phyloP scores from a whole-genome alignment of 352 stramenopile species.

The Pythium inflatum region DNA sequence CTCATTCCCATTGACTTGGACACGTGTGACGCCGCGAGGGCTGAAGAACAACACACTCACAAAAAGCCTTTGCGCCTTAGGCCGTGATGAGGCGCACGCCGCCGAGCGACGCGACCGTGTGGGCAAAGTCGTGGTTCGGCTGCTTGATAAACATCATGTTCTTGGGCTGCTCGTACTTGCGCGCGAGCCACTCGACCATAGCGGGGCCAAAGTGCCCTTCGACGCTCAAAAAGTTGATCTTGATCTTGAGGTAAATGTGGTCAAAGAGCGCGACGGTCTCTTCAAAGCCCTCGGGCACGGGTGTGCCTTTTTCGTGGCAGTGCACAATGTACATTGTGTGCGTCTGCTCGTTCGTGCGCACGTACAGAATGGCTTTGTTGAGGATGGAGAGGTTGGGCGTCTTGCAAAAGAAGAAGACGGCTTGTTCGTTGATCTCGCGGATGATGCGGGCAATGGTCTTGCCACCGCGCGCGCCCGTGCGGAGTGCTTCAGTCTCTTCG shows the following conservation, averaged over 20 bases:
- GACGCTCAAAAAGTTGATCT: slow-evolving; percentile 92
- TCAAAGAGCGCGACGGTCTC: slow-evolving; percentile 92
- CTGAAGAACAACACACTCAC: background rate
- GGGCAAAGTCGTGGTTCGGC: slow-evolving; percentile 93
- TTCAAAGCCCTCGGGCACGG: slow-evolving; percentile 71
- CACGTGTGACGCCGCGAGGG: background rate
- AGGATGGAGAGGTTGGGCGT: slow-evolving; percentile 90
- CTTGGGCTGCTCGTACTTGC: slow-evolving; percentile 90
- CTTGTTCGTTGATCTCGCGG: slow-evolving; percentile 87
- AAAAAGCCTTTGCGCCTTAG: slow-evolving; percentile 27
- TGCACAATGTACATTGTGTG: slow-evolving; percentile 92
- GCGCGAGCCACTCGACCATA: slow-evolving; percentile 92
- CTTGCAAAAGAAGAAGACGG: slow-evolving; percentile 95
- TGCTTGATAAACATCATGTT: slow-evolving; percentile 98
- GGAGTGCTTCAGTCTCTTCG: slow-evolving; percentile 58
- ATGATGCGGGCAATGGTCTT: slow-evolving; percentile 88
- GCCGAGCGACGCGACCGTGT: slow-evolving; percentile 92
- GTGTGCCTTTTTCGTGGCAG: slow-evolving; percentile 69
- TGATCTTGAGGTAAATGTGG: slow-evolving; percentile 95
- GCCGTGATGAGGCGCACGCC: slow-evolving; percentile 93
- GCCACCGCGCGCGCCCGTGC: slow-evolving; percentile 78
- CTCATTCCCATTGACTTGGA: slow-evolving; percentile 17
- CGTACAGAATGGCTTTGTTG: slow-evolving; percentile 96
- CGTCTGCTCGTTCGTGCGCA: slow-evolving; percentile 94
- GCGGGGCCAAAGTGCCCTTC: slow-evolving; percentile 85